These are phyloP conservation scores for Loxodes magnus DNA, from an alignment of 73 alveolate species.

Conservation along the genomic window DNA sequence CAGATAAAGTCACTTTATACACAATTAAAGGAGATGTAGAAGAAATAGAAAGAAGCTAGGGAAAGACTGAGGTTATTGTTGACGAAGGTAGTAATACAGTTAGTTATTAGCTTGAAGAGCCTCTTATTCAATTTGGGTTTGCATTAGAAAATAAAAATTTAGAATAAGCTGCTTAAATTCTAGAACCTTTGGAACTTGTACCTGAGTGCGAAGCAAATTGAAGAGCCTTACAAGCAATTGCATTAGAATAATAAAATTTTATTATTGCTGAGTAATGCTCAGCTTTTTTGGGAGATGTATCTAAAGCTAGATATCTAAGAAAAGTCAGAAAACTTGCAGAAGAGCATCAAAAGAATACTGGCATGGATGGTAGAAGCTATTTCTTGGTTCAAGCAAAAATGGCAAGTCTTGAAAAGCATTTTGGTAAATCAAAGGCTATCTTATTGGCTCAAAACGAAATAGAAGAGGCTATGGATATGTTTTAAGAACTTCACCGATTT, in stretches of 20 bases:
- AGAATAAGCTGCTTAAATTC: slow-evolving; percentile 89
- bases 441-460: slow-evolving; percentile 94
- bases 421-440: slow-evolving; percentile 98
- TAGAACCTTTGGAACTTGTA: slow-evolving; percentile 93
- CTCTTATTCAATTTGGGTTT: slow-evolving; percentile 92
- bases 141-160: slow-evolving; percentile 94
- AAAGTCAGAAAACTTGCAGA: slow-evolving; percentile 35
- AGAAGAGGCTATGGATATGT: slow-evolving; percentile 99
- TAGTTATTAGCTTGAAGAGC: slow-evolving; percentile 90
- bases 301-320: slow-evolving; percentile 90
- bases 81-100: slow-evolving; percentile 90
- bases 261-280: slow-evolving; percentile 99
- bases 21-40: slow-evolving; percentile 98
- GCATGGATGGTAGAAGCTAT: slow-evolving; percentile 84
- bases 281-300: slow-evolving; percentile 98
- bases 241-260: slow-evolving; percentile 92
- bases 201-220: slow-evolving; percentile 99
- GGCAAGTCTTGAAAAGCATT: slow-evolving; percentile 95
- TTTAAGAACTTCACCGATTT: slow-evolving; percentile 98
- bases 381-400: slow-evolving; percentile 96
- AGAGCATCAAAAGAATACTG: slow-evolving; percentile 43
- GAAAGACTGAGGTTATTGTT: slow-evolving; percentile 82
- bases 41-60: slow-evolving; percentile 89
- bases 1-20: slow-evolving; percentile 95
- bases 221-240: slow-evolving; percentile 90